Evolutionary conservation across 352 stramenopile species (phyloP).

Genomic region (Pythium guiyangense): DNA sequence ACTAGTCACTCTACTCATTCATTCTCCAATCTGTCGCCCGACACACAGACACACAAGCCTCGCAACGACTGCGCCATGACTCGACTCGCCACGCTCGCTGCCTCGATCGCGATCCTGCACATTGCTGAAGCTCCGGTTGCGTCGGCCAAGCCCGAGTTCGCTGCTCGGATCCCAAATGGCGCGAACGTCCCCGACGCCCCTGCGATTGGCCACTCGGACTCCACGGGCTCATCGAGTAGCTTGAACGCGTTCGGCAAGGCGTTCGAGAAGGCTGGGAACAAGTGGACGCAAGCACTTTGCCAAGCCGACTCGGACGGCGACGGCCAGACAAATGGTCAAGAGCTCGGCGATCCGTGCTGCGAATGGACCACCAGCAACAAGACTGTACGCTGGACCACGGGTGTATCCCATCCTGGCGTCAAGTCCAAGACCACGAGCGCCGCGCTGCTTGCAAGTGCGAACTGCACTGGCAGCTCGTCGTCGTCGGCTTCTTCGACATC

Average conservation of each 20-base stretch:
- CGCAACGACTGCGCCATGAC: not conserved
- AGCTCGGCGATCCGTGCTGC: conserved; percentile 56
- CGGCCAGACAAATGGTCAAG: conserved; percentile 49
- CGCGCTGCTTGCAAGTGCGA: conserved; percentile 17
- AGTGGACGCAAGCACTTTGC: conserved; percentile 43
- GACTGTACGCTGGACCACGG: conserved; percentile 11
- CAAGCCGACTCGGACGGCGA: conserved; percentile 32
- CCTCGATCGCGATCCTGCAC: not conserved
- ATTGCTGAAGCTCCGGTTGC: not conserved
- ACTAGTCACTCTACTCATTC: too few relatives aligned
- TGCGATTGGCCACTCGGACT: conserved; percentile 29
- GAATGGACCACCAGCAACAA: conserved; percentile 13
- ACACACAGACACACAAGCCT: not conserved
- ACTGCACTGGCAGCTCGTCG: too few relatives aligned
- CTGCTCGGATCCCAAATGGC: conserved; percentile 28
- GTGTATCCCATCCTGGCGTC: conserved; percentile 24
- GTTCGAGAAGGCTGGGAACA: conserved; percentile 24
- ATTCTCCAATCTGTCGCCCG: not conserved
- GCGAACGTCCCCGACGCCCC: conserved; percentile 23
- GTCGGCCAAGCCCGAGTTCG: conserved; percentile 10
- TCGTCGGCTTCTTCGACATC: too few relatives aligned
- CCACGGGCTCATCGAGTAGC: conserved; percentile 6
- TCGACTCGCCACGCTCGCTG: not conserved
- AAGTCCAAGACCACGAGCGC: conserved; percentile 16
- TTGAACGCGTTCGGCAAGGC: conserved; percentile 28